Evolutionary conservation across 2,329 filamentous ascomycete genomes (phyloP).

Genomic region (Helotiales sp.): DNA sequence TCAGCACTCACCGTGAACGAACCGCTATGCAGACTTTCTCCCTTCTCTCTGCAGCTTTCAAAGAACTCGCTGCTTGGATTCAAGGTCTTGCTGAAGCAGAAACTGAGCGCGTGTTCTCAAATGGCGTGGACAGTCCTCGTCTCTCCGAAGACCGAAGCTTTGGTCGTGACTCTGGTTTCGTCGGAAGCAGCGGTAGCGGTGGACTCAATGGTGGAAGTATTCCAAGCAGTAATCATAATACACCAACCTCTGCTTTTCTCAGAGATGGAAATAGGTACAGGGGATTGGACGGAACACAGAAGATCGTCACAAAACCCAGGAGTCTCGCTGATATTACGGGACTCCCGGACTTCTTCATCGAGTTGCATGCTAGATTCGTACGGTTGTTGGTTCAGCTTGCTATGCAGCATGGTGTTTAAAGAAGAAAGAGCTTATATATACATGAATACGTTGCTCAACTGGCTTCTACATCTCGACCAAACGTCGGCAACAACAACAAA

Average conservation of each 20-base stretch:
- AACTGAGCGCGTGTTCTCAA: conserved; percentile 49
- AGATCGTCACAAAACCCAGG: conserved; percentile 57
- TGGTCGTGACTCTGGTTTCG: too few relatives aligned
- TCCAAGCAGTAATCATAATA: conserved; percentile 1
- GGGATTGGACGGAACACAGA: conserved; percentile 34
- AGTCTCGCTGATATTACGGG: conserved; percentile 67
- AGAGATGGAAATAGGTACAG: conserved; percentile 28
- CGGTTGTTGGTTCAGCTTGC: conserved; percentile 54
- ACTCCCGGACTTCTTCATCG: conserved; percentile 67
- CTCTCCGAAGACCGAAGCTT: not conserved
- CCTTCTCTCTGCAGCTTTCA: conserved; percentile 61
- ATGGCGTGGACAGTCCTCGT: conserved; percentile 18
- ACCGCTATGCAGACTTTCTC: conserved; percentile 66
- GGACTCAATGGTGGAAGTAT: not conserved
- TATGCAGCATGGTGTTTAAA: conserved; percentile 15
- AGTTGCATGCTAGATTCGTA: conserved; percentile 65
- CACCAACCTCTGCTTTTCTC: conserved; percentile 25
- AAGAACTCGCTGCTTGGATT: conserved; percentile 65
- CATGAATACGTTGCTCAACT: not conserved
- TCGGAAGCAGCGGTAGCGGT: not conserved
- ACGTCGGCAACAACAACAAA: not conserved
- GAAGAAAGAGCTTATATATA: too few relatives aligned
- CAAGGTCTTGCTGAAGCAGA: conserved; percentile 64
- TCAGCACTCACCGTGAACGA: conserved; percentile 65
- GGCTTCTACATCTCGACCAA: not conserved